Conservation (phyloP, 805 yeast species). For the Middelhovenomyces tepae region DNA sequence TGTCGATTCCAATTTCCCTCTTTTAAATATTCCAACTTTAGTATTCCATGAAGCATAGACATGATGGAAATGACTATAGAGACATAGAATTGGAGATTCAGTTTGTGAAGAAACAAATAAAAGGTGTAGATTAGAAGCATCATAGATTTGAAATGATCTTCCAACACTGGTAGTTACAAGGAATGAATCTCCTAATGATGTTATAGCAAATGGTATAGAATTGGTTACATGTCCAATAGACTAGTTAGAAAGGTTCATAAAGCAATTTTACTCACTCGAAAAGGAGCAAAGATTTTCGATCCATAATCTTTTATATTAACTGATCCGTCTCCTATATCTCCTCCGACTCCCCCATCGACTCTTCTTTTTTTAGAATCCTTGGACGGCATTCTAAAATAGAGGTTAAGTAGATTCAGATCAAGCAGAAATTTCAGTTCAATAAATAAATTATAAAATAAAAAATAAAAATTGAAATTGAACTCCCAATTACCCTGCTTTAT, state of each 20-base stretch:
- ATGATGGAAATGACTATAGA: slow-evolving; percentile 75
- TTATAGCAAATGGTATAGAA: slow-evolving; percentile 75
- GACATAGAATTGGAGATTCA: slow-evolving; percentile 53
- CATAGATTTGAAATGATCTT: slow-evolving; percentile 82
- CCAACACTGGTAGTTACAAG: slow-evolving; percentile 89
- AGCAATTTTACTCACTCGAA: slow-evolving; percentile 40
- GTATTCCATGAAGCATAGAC: slow-evolving; percentile 71
- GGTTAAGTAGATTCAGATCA: too few species aligned
- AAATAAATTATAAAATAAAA: too few species aligned
- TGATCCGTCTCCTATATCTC: too few species aligned
- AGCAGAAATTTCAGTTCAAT: too few species aligned
- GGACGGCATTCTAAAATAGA: too few species aligned
- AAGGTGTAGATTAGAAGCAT: slow-evolving; percentile 72
- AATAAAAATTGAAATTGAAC: too few species aligned
- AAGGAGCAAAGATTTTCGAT: slow-evolving; percentile 73
- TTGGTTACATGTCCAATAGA: slow-evolving; percentile 82
- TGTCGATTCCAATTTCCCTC: slow-evolving; percentile 58
- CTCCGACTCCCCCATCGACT: too few species aligned
- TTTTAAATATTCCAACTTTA: slow-evolving; percentile 64
- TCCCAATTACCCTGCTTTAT: too few species aligned
- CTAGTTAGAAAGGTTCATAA: slow-evolving; percentile 15
- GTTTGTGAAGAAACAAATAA: slow-evolving; percentile 84
- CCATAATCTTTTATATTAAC: slow-evolving; percentile 13
- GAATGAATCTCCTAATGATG: slow-evolving; percentile 80
- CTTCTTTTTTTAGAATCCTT: too few species aligned